Conservation (phyloP, 2,329 filamentous ascomycete species). For the Epichloe amarillans region DNA sequence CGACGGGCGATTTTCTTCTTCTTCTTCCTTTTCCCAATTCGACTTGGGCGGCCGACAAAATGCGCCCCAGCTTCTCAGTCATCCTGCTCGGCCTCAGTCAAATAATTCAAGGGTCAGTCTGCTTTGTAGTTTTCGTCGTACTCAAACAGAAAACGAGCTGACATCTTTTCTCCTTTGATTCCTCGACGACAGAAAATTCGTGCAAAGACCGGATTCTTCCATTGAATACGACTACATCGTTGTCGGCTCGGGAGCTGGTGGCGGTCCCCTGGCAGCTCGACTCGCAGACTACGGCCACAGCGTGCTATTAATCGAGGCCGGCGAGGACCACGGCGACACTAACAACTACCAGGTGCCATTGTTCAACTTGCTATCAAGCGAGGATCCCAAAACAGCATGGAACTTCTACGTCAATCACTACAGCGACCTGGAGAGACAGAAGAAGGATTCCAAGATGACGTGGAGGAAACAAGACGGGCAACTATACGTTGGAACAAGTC, state of each 20-base stretch:
- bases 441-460: constrained; percentile 42
- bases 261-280: constrained; percentile 36
- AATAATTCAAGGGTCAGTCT: neutral
- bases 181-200: too few relatives aligned
- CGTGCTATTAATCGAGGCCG: constrained; percentile 47
- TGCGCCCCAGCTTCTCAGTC: neutral
- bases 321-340: constrained; percentile 38
- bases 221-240: too few relatives aligned
- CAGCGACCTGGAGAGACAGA: constrained; percentile 34
- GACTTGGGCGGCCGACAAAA: too few relatives aligned
- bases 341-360: constrained; percentile 27
- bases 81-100: neutral
- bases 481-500: constrained; percentile 27
- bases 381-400: constrained; percentile 24
- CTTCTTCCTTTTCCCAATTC: too few relatives aligned
- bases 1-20: too few relatives aligned
- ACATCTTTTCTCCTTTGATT: too few relatives aligned
- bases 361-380: neutral
- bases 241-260: constrained; percentile 49
- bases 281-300: constrained; percentile 23
- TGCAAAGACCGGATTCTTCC: too few relatives aligned
- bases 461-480: constrained; percentile 37
- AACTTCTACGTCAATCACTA: constrained; percentile 54
- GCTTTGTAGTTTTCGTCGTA: too few relatives aligned
- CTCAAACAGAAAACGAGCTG: too few relatives aligned